A percentile compares a stretch with the other conserved stretches of the same genome.
Evolutionary conservation across 306 rosid species (phyloP).

Genomic region (Argentina anserina): DNA sequence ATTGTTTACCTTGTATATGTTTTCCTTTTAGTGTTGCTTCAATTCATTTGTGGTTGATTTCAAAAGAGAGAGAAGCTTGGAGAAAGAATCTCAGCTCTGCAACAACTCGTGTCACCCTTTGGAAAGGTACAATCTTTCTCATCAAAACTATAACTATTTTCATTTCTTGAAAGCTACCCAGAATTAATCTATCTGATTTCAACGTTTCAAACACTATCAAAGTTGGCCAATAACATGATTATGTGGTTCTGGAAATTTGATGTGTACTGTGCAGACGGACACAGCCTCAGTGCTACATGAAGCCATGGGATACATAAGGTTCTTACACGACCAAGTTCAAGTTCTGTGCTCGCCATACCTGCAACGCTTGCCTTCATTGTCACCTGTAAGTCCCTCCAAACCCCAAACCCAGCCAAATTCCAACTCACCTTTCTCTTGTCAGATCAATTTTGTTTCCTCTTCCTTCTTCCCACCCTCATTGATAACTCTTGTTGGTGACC

Average conservation of each 20-base stretch:
- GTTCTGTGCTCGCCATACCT: constrained; percentile 83
- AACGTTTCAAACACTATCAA: background rate
- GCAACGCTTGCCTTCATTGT: constrained; percentile 42
- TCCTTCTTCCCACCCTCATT: constrained; percentile 13
- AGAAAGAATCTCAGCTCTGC: constrained; percentile 71
- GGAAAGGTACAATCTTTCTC: constrained; percentile 59
- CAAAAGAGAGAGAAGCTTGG: constrained; percentile 86
- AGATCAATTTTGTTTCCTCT: background rate
- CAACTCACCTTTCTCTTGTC: background rate
- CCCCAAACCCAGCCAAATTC: background rate
- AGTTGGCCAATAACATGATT: background rate
- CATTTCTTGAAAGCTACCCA: background rate
- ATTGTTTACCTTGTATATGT: background rate
- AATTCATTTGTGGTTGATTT: background rate
- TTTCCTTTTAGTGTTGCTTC: background rate
- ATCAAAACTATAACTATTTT: background rate
- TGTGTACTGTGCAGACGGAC: constrained; percentile 76
- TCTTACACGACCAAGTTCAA: constrained; percentile 86
- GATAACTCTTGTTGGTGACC: background rate
- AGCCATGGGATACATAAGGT: constrained; percentile 86
- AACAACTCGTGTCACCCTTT: constrained; percentile 91
- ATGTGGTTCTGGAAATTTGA: background rate
- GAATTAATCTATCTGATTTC: too few relatives aligned
- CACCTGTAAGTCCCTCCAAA: constrained; percentile 36
- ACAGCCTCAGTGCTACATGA: constrained; percentile 96